Conservation (phyloP, 768 basidiomycete genomes). For the Infundibulicybe gibba region DNA sequence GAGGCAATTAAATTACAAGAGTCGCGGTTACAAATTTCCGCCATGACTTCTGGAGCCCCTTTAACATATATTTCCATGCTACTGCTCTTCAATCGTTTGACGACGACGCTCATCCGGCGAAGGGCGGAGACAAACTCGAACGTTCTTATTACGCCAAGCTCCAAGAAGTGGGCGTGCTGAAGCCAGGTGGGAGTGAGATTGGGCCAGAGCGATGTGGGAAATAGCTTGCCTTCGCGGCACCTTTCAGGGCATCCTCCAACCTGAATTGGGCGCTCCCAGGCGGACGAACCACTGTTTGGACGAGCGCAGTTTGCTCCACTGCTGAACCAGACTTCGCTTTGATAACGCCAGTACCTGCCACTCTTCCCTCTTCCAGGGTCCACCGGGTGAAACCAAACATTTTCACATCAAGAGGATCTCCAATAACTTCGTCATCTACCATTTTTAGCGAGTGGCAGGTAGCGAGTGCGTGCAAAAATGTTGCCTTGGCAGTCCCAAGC, state of each 20-base stretch:
- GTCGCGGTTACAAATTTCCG: slow-evolving; percentile 86
- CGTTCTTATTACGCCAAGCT: slow-evolving; percentile 91
- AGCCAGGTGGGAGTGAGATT: slow-evolving; percentile 2
- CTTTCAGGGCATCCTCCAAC: slow-evolving; percentile 90
- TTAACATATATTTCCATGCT: slow-evolving; percentile 99
- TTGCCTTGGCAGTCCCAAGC: slow-evolving; percentile 65
- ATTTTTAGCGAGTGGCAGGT: slow-evolving; percentile 96
- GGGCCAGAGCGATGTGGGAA: not conserved
- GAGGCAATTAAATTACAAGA: slow-evolving; percentile 69
- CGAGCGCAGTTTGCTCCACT: slow-evolving; percentile 79
- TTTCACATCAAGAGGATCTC: slow-evolving; percentile 94
- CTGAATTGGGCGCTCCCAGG: slow-evolving; percentile 90
- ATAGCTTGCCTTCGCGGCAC: slow-evolving; percentile 64
- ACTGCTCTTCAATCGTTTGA: slow-evolving; percentile 88
- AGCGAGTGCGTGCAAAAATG: slow-evolving; percentile 86
- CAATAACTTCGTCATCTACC: slow-evolving; percentile 83
- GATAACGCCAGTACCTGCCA: slow-evolving; percentile 67
- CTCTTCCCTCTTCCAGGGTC: slow-evolving; percentile 89
- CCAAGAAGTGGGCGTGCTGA: slow-evolving; percentile 95
- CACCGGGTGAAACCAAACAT: slow-evolving; percentile 98
- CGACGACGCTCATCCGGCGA: slow-evolving; percentile 95
- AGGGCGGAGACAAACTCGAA: slow-evolving; percentile 96
- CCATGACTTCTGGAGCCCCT: slow-evolving; percentile 99
- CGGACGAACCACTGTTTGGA: slow-evolving; percentile 94
- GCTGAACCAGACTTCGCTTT: slow-evolving; percentile 53